Evolutionary conservation across 2,329 filamentous ascomycete genomes (phyloP).

Genomic region (Ophiosphaerella herpotricha): DNA sequence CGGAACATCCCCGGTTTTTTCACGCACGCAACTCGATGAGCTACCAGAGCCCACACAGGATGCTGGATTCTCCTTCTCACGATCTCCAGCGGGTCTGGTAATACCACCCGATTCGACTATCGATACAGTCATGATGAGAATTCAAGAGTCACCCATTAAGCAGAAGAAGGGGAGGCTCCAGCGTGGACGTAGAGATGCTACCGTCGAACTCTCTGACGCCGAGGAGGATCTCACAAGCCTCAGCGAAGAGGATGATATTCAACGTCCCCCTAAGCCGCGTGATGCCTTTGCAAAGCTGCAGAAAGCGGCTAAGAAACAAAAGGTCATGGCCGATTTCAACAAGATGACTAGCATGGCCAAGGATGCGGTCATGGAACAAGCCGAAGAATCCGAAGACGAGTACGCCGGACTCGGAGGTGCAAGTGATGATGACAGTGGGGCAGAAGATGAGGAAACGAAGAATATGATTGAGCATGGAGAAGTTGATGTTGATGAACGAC

Average conservation of each 20-base stretch:
- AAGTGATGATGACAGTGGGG: constrained; percentile 82
- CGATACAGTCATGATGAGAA: constrained; percentile 66
- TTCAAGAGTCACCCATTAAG: constrained; percentile 68
- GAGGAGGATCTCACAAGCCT: constrained; percentile 46
- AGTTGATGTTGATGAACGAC: constrained; percentile 76
- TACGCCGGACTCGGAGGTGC: constrained; percentile 91
- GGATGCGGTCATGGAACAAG: constrained; percentile 85
- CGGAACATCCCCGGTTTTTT: constrained; percentile 33
- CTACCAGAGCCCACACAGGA: constrained; percentile 81
- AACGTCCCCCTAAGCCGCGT: constrained; percentile 45
- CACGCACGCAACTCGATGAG: constrained; percentile 68
- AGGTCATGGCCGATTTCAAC: constrained; percentile 63
- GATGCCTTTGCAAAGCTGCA: constrained; percentile 74
- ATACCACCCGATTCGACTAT: constrained; percentile 69
- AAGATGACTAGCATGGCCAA: constrained; percentile 86
- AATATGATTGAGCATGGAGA: constrained; percentile 87
- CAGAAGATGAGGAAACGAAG: constrained; percentile 74
- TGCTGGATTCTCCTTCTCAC: constrained; percentile 70
- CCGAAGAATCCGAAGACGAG: constrained; percentile 97
- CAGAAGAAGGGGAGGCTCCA: constrained; percentile 64
- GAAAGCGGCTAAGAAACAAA: constrained; percentile 64
- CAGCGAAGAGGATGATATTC: constrained; percentile 31
- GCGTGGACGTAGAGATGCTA: constrained; percentile 47
- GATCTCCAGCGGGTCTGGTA: constrained; percentile 66
- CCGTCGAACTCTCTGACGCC: constrained; percentile 51